These are phyloP conservation scores for Plasmodium sp. DNA, from an alignment of 169 alveolate genomes.

Conservation along the genomic window DNA sequence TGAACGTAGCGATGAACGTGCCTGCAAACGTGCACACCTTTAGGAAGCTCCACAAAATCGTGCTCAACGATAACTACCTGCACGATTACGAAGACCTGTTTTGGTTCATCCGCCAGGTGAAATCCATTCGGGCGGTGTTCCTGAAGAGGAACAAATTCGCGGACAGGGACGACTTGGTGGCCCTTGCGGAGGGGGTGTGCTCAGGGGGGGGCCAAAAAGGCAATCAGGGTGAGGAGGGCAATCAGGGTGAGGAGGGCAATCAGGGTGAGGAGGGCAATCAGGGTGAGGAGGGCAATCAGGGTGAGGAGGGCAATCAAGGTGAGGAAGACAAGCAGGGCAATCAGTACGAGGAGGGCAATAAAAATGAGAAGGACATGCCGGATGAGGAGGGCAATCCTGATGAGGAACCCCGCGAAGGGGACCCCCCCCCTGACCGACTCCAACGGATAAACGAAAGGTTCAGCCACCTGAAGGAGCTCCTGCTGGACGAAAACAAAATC, in stretches of 20 bases:
- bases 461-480: constrained; percentile 52
- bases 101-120: constrained; percentile 13
- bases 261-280: too few species aligned
- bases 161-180: constrained; percentile 22
- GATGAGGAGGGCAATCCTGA: background rate
- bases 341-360: too few species aligned
- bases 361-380: background rate
- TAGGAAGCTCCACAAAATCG: constrained; percentile 32
- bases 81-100: constrained; percentile 62
- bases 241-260: background rate
- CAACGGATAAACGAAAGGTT: constrained; percentile 40
- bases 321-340: too few species aligned
- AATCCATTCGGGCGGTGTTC: constrained; percentile 20
- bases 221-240: background rate
- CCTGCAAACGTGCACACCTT: background rate
- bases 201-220: background rate
- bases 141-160: constrained; percentile 45
- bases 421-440: background rate
- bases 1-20: background rate
- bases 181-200: constrained; percentile 24
- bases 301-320: too few species aligned
- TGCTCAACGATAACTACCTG: constrained; percentile 58
- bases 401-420: background rate
- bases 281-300: too few species aligned
- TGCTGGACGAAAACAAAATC: constrained; percentile 48